These are phyloP conservation scores for Blastocystis sp. DNA, from an alignment of 352 stramenopile genomes.

Conservation along the genomic window DNA sequence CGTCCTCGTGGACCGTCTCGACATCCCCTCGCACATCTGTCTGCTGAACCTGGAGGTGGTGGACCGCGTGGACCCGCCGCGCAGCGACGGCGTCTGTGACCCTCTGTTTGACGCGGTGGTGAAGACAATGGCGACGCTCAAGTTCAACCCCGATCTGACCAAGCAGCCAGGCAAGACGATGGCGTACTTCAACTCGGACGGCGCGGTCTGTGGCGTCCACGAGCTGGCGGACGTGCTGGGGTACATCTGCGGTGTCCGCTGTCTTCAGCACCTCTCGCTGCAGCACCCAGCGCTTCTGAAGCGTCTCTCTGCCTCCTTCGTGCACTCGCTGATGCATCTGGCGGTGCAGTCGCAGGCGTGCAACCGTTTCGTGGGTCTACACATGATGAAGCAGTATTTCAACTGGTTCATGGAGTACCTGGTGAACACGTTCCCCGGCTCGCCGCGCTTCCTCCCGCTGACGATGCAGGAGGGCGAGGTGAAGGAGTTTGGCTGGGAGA, in stretches of 20 bases:
- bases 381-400: constrained; percentile 9
- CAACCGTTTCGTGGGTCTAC: neutral
- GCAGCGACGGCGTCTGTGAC: neutral
- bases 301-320: neutral
- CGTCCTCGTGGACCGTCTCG: constrained; percentile 30
- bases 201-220: neutral
- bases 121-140: neutral
- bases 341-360: neutral
- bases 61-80: neutral
- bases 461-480: neutral
- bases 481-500: neutral
- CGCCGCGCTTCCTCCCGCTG: constrained; percentile 45
- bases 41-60: constrained; percentile 40
- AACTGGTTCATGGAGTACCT: constrained; percentile 56
- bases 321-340: neutral
- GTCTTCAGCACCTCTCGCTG: neutral
- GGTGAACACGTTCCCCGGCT: constrained; percentile 55
- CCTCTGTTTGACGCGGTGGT: neutral
- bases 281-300: neutral
- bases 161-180: neutral
- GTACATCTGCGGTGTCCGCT: neutral
- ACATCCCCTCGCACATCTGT: constrained; percentile 2
- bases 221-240: neutral
- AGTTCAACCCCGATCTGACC: neutral
- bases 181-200: constrained; percentile 25